phyloP scores from a whole-genome alignment of 2,329 filamentous ascomycete species.

The Penicillium olsonii region DNA sequence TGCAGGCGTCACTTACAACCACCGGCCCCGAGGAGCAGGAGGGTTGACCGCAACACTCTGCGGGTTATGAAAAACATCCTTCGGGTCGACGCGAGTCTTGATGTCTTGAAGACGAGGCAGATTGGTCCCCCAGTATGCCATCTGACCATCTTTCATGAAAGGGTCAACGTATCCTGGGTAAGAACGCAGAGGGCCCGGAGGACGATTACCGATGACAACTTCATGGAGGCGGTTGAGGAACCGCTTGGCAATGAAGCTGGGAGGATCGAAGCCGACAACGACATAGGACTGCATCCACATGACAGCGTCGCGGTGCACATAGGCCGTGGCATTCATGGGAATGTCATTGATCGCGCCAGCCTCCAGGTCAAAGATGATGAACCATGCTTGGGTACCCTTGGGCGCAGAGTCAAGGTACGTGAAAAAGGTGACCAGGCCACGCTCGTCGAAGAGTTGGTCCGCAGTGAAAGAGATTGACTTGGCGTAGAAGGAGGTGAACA shows the following conservation, averaged over 20 bases:
- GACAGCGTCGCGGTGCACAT: constrained; percentile 64
- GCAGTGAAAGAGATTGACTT: constrained; percentile 59
- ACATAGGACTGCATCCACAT: constrained; percentile 66
- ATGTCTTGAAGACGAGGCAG: constrained; percentile 50
- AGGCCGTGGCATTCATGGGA: constrained; percentile 59
- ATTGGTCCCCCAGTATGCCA: constrained; percentile 59
- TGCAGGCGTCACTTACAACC: no score
- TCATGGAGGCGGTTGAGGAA: constrained; percentile 58
- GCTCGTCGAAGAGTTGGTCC: constrained; percentile 51
- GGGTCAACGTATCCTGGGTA: constrained; percentile 68
- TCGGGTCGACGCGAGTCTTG: constrained; percentile 56
- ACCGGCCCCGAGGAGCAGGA: background rate
- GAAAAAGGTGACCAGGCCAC: constrained; percentile 54
- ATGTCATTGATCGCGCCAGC: constrained; percentile 63
- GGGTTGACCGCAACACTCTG: constrained; percentile 44
- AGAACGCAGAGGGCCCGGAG: constrained; percentile 47
- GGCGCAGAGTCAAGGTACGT: constrained; percentile 53
- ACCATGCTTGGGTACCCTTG: constrained; percentile 59
- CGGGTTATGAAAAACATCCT: constrained; percentile 60
- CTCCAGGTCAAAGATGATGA: constrained; percentile 63
- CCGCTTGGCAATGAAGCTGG: constrained; percentile 44
- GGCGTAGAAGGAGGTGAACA: constrained; percentile 56
- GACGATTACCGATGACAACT: constrained; percentile 30
- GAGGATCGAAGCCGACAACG: constrained; percentile 48
- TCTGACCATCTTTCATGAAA: constrained; percentile 47